Base-by-base conservation (phyloP, 805 yeast genomes). In the Suhomyces sp. region DNA sequence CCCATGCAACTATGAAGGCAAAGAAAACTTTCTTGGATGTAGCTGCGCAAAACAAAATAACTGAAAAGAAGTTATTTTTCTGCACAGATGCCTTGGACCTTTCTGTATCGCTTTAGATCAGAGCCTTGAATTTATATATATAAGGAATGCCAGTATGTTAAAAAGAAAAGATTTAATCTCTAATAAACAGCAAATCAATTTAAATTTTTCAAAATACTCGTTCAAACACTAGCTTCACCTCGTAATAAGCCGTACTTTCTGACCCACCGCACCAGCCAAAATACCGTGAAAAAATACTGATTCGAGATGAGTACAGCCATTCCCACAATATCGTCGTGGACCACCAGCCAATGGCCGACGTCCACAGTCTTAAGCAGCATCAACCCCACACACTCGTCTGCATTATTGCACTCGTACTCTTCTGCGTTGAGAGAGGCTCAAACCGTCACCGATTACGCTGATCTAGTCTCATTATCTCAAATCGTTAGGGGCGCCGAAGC, bases 401-500 rank as follows among this genome's bases (percentile, higher is more conserved):
- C 53, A 2, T 63, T 73, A 45, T n/a, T 57, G 12, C 45, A 17
- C 15, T 47, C 63, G 6, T 42, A 58, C 17, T 41, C 62, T 2
- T 59, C 65, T 1, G 72, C 67, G 2, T 10, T 52, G n/a, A 51
- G 46, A 10, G 51, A 53, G 23, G 57, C 62, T 3, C 50, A 50
- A 10, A 68, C 73, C 0, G 71, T 55, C 42, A 65, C 68, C 0
- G 56, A 48, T 35, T 17, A n/a, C 3, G 46, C 41, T 12, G 64
- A 62, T 8, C 56, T 69, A 31, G 27, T 47, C 4, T 56, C 65
- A 2, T 61, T 65, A 22, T 68, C 74, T 4, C 57, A 59, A 47
- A 53, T 58, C 6, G 50, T 58, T 7, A 56, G 77, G 38, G 77
- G 76, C 2, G 76, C 74, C 6, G 56, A 65, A 48, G 77, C 76